Base-by-base conservation (phyloP, 306 rosid species). In the Corylus heterophylla region DNA sequence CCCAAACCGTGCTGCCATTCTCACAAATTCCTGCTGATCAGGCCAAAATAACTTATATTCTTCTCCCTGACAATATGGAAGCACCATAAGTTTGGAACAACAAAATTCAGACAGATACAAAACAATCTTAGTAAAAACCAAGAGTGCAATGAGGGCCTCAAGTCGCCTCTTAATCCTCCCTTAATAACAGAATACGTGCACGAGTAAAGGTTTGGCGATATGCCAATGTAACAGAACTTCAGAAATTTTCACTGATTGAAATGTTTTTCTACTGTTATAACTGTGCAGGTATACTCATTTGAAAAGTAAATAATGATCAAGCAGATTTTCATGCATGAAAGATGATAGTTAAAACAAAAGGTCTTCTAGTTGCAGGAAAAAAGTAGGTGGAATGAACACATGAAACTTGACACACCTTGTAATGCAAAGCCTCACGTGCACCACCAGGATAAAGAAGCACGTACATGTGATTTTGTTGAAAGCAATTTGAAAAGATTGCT, bases 401-500 rank as follows among this genome's bases (percentile, higher is more conserved):
- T 47, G 79, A 54, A 71, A 78, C 80, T 78, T 29, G 42, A 81
- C 74, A 78, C 74, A 91, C 99, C 99, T 96, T 93, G 69, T 12
- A 74, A 87, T 96, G 99, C 62, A 96, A 86, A 78, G 98, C 98
- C 86, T 96, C 99, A 0, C 98, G 97, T 2, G 91, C 93, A 70
- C 99, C 99, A 58, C 99, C 99, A 2, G 99, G 99, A 86, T 91
- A 96, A 64, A 96, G 89, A 47, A 96, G 98, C 83, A 90, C 22
- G 22, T 22, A 0, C 91, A 74, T 93, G 91, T 25, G 96, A 86
- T 62, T 96, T 91, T 52, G 83, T 76, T 44, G 92, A 84, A 54
- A 96, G 90, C 74, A 87, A 79, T 80, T 86, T 96, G 76, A 85
- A 96, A 44, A 96, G 82, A 83, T 88, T 85, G 90, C 79, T 85